Evolutionary conservation across 2,329 filamentous ascomycete genomes (phyloP), one percentile per base, ranked within the genome.

Genomic region (Teratosphaeria nubilosa): DNA sequence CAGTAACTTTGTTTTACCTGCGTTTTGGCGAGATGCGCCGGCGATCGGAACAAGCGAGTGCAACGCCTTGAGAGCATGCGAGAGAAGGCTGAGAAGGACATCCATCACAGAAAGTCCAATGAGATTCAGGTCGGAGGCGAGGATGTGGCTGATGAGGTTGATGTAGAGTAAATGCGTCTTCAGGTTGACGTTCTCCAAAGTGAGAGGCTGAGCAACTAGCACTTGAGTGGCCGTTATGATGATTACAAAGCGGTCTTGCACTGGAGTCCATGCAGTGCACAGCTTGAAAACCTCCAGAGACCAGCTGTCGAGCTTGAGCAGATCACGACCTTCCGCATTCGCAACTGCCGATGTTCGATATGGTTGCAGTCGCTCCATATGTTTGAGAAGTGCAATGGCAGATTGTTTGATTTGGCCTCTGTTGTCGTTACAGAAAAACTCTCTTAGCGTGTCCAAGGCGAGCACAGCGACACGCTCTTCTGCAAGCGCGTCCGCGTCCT

Each of bases 81-180:
- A 86, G 62, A 96, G 83, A 14, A 99, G 79, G 1, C 90, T 88
- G 14, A 95, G 79, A 30, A 97, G 78, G 20, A 97, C 86, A 71
- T 99, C 94, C 86, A 97, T 97, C 56, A 97, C 88, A 70, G 91
- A 96, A 52, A 99, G 78, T 1, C 94, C 94, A 61, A 99, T 96
- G 69, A 97, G 80, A 73, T 96, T 97, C 69, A 95, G 86, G 50
- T 92, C 86, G 0, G 92, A 96, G 55, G 87, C 86, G 53, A 99
- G 78, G 10, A 97, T 79, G 62, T 88, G 89, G 60, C 89, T 85
- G 59, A 96, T 84, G 74, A 96, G 85, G 51, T 85, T 86, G 0
- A 88, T 83, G 60, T 96, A 78, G 4, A 87, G 83, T 56, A 91
- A 77, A 67, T 96, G 88, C 57, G 88, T 84, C 51, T 84, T 80